Percentiles rank a stretch among this genome's conserved stretches.
Conservation (phyloP, 441 rosid genomes). For the Viola pubescens region DNA sequence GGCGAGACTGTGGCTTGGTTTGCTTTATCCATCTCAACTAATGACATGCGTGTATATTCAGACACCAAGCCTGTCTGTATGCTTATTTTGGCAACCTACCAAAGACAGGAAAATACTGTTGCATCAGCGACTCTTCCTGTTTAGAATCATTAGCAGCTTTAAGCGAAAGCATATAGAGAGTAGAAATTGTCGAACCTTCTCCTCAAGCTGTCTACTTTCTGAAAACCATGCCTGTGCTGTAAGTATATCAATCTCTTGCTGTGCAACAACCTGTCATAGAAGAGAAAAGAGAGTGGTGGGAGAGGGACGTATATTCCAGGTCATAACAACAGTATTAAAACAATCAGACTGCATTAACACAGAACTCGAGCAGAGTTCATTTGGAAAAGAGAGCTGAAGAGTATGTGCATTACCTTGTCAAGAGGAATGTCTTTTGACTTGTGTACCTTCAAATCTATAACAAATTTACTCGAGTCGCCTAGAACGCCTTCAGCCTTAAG, state of each 20-base stretch:
- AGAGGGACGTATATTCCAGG: too few relatives aligned
- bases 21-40: constrained; percentile 45
- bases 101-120: constrained; percentile 4
- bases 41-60: constrained; percentile 67
- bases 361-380: too few relatives aligned
- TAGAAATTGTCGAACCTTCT: constrained; percentile 45
- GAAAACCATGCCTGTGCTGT: constrained; percentile 91
- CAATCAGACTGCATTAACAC: too few relatives aligned
- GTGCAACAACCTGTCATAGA: constrained; percentile 49
- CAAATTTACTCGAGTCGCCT: constrained; percentile 54
- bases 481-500: constrained; percentile 52
- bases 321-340: too few relatives aligned
- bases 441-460: constrained; percentile 52
- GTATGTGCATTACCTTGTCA: constrained; percentile 44
- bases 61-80: constrained; percentile 48
- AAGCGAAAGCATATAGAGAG: neutral
- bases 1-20: constrained; percentile 23
- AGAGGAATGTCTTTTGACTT: constrained; percentile 60
- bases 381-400: constrained; percentile 3
- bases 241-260: constrained; percentile 64
- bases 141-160: too few relatives aligned
- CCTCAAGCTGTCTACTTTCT: constrained; percentile 56
- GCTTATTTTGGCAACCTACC: constrained; percentile 64
- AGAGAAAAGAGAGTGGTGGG: neutral
- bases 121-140: neutral